A percentile compares a stretch with the other conserved stretches of the same genome.
Evolutionary conservation across 1,284 basidiomycete species (phyloP).

Genomic region (Trichosporon ovoides): DNA sequence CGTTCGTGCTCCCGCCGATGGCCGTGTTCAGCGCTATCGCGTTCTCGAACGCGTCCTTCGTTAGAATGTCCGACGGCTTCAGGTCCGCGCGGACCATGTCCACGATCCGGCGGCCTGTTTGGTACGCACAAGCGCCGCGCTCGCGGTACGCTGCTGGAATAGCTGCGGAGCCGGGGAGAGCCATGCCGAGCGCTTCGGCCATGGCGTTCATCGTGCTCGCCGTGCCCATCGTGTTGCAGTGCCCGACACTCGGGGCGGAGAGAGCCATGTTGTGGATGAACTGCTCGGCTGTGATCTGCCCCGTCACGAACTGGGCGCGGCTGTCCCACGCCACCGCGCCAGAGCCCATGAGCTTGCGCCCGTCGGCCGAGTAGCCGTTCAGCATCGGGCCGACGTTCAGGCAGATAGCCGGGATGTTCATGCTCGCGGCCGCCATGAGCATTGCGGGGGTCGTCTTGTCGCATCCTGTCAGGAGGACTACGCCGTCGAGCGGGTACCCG

Average conservation of each 20-base stretch:
- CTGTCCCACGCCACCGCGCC: constrained; percentile 46
- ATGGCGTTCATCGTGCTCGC: constrained; percentile 73
- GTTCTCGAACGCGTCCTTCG: constrained; percentile 83
- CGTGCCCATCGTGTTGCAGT: constrained; percentile 49
- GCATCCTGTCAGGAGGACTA: constrained; percentile 47
- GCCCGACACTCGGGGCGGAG: constrained; percentile 39
- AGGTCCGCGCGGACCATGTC: constrained; percentile 76
- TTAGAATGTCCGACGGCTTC: constrained; percentile 88
- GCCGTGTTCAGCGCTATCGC: constrained; percentile 79
- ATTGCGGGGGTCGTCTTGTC: constrained; percentile 52
- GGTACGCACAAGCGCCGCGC: constrained; percentile 54
- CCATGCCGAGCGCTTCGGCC: constrained; percentile 86
- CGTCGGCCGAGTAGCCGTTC: constrained; percentile 44
- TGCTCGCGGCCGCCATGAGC: constrained; percentile 37
- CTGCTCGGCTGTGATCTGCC: constrained; percentile 40
- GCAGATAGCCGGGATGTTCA: constrained; percentile 43
- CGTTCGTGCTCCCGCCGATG: constrained; percentile 87
- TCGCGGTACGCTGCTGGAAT: constrained; percentile 60
- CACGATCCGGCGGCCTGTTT: constrained; percentile 75
- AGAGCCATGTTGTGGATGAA: constrained; percentile 40
- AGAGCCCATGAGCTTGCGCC: constrained; percentile 42
- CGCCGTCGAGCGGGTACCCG: constrained; percentile 47
- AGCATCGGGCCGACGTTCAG: constrained; percentile 47
- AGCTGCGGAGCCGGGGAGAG: constrained; percentile 79
- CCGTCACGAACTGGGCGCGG: constrained; percentile 34